Evolutionary conservation across 2,329 filamentous ascomycete species (phyloP), one percentile per base, ranked within the genome.

Genomic region (Aspergillus clavatus): DNA sequence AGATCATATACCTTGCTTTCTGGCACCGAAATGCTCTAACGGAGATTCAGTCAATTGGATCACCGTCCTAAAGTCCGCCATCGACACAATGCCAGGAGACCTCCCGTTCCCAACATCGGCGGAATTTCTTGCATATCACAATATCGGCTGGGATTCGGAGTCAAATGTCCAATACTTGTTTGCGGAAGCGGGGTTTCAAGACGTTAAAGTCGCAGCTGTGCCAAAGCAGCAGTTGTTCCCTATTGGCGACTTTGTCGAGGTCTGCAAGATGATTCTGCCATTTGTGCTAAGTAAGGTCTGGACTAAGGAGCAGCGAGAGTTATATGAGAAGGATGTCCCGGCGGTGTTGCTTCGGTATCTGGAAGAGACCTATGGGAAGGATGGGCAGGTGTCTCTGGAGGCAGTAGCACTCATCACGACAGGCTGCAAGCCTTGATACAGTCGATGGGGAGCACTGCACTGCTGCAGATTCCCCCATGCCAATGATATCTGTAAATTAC

Each of bases 331-430:
- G 2, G 56, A 61, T 26, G 38, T 59, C 21, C 42, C 45, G 5
- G 47, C 46, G 11, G 60, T 52, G 2, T 27, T 66, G 23, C 48
- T 41, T 46, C 54, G 48, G 36, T 61, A 59, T 28, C 11, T 63
- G 35, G 53, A 59, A 21, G 51, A 52, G 14, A 50, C 33, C 6
- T 63, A 56, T 29, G 59, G 54, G 7, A 51, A 49, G 21, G 45
- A 52, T 26, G 61, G 50, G 7, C 46, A 53, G 3, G 45, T 65
- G 24, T 40, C 46, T 4, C 48, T 59, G 43, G 49, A 57, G 12
- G 61, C 59, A 51, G 46, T 52, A 19, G 63, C 63, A 6, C 53
- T 67, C 44, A 36, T 68, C 33, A 58, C 61, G 2, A 61, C 55
- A 12, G 63, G 55, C 18, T 54, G 49, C 38, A 68, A 67, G 46